phyloP scores from a whole-genome alignment of 1,284 basidiomycete genomes.

The Tilletiaria anomala region DNA sequence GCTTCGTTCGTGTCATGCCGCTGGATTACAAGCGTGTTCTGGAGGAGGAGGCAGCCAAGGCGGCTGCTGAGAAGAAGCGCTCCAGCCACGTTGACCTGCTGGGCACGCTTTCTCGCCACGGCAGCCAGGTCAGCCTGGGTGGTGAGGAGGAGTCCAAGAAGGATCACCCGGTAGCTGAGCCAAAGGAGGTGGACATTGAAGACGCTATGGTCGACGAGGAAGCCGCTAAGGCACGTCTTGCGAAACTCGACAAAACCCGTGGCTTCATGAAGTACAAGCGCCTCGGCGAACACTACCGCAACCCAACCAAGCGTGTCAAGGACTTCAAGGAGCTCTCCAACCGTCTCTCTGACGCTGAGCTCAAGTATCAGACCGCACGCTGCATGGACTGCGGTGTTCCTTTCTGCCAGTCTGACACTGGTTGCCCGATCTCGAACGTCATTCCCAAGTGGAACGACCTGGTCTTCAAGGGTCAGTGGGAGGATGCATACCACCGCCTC shows the following conservation, averaged over 20 bases:
- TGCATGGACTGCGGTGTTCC: constrained; percentile 39
- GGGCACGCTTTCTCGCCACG: constrained; percentile 33
- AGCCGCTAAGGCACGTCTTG: constrained; percentile 23
- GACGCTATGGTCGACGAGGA: constrained; percentile 37
- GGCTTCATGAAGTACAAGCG: constrained; percentile 39
- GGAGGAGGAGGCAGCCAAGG: constrained; percentile 35
- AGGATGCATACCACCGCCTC: constrained; percentile 32
- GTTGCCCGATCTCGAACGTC: constrained; percentile 36
- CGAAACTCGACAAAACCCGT: constrained; percentile 35
- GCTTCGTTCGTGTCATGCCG: constrained; percentile 36
- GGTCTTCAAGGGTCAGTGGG: constrained; percentile 37
- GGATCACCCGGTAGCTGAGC: constrained; percentile 11
- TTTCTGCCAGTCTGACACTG: constrained; percentile 36
- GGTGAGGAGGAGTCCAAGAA: constrained; percentile 18
- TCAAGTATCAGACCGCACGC: constrained; percentile 36
- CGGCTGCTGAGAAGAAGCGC: constrained; percentile 35
- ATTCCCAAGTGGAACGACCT: constrained; percentile 38
- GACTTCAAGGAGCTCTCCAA: constrained; percentile 35
- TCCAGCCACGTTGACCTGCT: constrained; percentile 36
- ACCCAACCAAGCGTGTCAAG: constrained; percentile 26
- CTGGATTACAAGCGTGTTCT: constrained; percentile 36
- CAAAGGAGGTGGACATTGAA: constrained; percentile 29
- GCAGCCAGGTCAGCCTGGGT: constrained; percentile 27
- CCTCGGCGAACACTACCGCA: constrained; percentile 34
- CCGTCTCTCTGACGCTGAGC: constrained; percentile 32